Conservation (phyloP, 352 stramenopile genomes). For the Phytophthora kernoviae region DNA sequence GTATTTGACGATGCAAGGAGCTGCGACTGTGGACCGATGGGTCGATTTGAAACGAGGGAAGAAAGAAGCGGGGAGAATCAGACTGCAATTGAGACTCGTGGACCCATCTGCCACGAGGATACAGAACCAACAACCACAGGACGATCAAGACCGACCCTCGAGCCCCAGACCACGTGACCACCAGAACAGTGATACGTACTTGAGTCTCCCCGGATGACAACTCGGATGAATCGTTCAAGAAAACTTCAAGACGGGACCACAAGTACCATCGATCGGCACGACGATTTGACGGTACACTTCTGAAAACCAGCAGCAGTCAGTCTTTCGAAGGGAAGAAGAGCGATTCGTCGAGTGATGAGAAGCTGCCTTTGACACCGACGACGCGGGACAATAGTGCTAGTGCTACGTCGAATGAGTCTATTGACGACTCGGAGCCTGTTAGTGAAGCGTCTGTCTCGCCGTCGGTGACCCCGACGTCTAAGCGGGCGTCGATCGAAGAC, state of each 20-base stretch:
- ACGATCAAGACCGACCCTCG: slow-evolving; percentile 4
- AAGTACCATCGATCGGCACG: slow-evolving; percentile 41
- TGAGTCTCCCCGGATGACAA: slow-evolving; percentile 38
- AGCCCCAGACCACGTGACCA: slow-evolving; percentile 17
- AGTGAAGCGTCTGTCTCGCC: slow-evolving; percentile 41
- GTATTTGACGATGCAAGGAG: slow-evolving; percentile 43
- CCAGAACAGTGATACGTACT: slow-evolving; percentile 32
- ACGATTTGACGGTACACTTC: slow-evolving; percentile 26
- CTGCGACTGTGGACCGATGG: slow-evolving; percentile 58
- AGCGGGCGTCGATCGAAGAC: slow-evolving; percentile 36
- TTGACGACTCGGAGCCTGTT: slow-evolving; percentile 41
- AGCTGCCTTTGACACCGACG: slow-evolving; percentile 12
- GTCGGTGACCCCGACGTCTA: slow-evolving; percentile 19
- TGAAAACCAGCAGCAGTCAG: slow-evolving; percentile 10
- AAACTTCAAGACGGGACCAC: slow-evolving; percentile 28
- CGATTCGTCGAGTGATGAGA: slow-evolving; percentile 10
- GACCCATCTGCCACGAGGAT: slow-evolving; percentile 19
- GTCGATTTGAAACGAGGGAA: slow-evolving; percentile 59
- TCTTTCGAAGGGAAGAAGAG: slow-evolving; percentile 3
- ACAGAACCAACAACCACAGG: slow-evolving; percentile 15
- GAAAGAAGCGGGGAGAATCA: slow-evolving; percentile 59
- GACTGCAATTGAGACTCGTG: slow-evolving; percentile 70
- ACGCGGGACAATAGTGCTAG: slow-evolving; percentile 37
- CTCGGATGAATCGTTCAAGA: slow-evolving; percentile 29
- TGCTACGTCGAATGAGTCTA: slow-evolving; percentile 47